Base-by-base conservation (phyloP, 2,329 filamentous ascomycete species). In the Alternaria tenuissima region DNA sequence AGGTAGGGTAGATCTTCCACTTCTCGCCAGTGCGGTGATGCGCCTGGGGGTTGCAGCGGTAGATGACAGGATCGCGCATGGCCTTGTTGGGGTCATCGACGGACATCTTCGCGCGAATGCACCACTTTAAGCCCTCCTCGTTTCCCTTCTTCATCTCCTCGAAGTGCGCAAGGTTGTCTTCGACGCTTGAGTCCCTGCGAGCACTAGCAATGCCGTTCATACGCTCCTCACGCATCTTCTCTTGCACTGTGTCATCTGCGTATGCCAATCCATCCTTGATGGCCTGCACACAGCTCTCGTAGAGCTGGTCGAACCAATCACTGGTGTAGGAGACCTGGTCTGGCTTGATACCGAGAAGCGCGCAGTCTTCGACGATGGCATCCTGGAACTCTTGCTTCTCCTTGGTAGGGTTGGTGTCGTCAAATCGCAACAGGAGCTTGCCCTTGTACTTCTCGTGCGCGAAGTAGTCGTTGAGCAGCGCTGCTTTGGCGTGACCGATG, bases 331-430 rank as follows among this genome's bases (percentile, higher is more conserved):
- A 92, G 60, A 94, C 86, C 66, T 87, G 86, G 79, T 97, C 94
- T 22, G 94, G 92, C 81, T 91, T 92, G 79, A 99, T 92, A 30
- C 94, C 94, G 86, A 99, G 93, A 54, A 98, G 86, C 51, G 89
- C 88, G 52, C 97, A 86, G 79, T 99, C 95, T 82, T 97, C 91
- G 39, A 97, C 84, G 64, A 99, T 99, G 5, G 93, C 87, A 80
- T 98, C 93, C 78, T 98, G 90, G 78, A 90, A 99, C 82, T 98
- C 95, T 78, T 94, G 89, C 83, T 96, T 97, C 85, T 99, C 95
- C 79, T 98, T 98, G 61, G 91, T 89, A 7, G 95, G 95, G 81
- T 99, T 99, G 57, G 95, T 99, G 76, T 99, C 95, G 77, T 99
- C 95, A 75, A 99, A 95, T 61, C 95, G 91, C 51, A 98, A 87